Evolutionary conservation across 495 filamentous ascomycete species (phyloP), one percentile per base, ranked within the genome.

Genomic region (Staphylotrichum longicolle): DNA sequence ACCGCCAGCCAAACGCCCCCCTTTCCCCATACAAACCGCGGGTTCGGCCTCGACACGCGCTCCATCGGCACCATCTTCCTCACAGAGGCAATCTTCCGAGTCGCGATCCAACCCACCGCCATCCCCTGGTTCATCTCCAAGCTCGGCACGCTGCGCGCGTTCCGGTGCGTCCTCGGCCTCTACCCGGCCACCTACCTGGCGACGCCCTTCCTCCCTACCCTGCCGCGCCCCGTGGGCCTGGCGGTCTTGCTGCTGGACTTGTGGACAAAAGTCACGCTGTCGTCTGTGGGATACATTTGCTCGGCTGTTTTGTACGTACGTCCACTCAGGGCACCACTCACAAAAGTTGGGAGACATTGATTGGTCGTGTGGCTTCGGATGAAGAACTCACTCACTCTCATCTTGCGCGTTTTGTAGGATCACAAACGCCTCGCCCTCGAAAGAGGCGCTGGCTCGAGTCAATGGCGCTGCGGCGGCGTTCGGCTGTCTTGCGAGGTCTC

Each of bases 401-500:
- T 41, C 7, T 42, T 50, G 7, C 57, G 50, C 35, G 51, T 20
- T 32, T 51, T 32, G 37, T 3, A 62, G 60, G n/a, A 55, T 62
- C 7, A 62, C 54, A 14, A 57, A 57, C 32, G 50, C 54, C 3
- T 55, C 61, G 2, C 61, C 61, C 9, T 47, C 61, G 10, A 54
- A 40, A 30, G 3, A 54, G n/a, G 49, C 55, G 7, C 61, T 63
- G 10, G 49, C 61, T n/a, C 47, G 44, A 14, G 57, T 63, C 55
- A 63, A 63, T 42, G 55, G 55, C 49, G 61, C 61, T 15, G 61
- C 61, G 2, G 61, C 61, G 10, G 57, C 61, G 3, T 58, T 63
- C 32, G 48, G 48, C 5, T 58, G 54, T 7, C 61, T 63, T 37
- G 61, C 61, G 32, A 57, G 48, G 33, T 57, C 61, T 2, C 32